phyloP scores from a whole-genome alignment of 208 protist species.

The Acanthamoeba comandoni region DNA sequence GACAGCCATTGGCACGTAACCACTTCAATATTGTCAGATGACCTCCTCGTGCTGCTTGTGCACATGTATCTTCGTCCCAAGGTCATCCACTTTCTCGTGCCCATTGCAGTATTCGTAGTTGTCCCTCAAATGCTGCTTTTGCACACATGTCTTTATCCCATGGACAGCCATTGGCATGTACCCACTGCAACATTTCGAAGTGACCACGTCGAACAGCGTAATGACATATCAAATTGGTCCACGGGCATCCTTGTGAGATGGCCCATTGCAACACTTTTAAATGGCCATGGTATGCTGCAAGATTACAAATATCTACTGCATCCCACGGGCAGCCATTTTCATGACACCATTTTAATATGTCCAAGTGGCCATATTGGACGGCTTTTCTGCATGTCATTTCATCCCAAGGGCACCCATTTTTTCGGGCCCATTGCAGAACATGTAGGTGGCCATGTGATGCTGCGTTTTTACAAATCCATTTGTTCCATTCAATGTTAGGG shows the following conservation, averaged over 20 bases:
- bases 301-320: background rate
- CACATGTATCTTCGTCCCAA: background rate
- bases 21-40: background rate
- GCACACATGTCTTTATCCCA: background rate
- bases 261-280: background rate
- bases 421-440: background rate
- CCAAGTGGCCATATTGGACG: background rate
- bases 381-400: background rate
- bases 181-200: conserved; percentile 22
- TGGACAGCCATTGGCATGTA: conserved; percentile 22
- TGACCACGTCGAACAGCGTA: background rate
- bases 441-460: background rate
- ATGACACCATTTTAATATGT: background rate
- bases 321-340: conserved; percentile 9
- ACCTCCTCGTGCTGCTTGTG: background rate
- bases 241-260: background rate
- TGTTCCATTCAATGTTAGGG: background rate
- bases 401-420: background rate
- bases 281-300: background rate
- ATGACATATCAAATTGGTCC: background rate
- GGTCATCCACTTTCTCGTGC: background rate
- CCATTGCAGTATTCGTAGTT: conserved; percentile 7
- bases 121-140: background rate
- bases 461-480: background rate
- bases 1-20: background rate